Conservation (phyloP, 1,284 basidiomycete genomes). For the Salmacisia buchloeana region DNA sequence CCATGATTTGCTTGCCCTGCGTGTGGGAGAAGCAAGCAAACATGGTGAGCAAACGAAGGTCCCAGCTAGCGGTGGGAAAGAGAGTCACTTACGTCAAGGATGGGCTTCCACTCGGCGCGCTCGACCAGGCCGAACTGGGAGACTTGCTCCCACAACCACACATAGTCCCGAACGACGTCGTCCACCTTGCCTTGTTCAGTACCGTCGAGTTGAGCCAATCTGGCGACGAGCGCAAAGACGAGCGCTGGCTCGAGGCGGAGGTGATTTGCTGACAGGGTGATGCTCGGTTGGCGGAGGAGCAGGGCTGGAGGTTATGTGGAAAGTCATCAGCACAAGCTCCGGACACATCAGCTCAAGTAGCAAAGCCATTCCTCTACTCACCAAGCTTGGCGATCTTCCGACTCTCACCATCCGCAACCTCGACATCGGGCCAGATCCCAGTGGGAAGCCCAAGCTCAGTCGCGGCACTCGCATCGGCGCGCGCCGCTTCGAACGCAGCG, state of each 20-base stretch:
- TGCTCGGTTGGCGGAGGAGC: conserved; percentile 23
- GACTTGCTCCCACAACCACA: conserved; percentile 26
- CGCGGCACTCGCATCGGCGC: neutral
- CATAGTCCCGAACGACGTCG: conserved; percentile 17
- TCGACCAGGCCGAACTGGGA: conserved; percentile 16
- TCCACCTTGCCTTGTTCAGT: neutral
- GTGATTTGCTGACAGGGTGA: conserved; percentile 18
- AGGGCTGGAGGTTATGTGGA: conserved; percentile 14
- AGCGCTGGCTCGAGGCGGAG: conserved; percentile 23
- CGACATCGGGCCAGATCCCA: conserved; percentile 16
- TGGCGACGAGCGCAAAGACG: conserved; percentile 25
- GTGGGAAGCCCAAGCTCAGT: conserved; percentile 8
- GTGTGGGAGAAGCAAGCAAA: neutral
- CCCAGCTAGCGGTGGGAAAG: neutral
- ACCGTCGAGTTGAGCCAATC: conserved; percentile 14
- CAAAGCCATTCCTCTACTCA: conserved; percentile 9
- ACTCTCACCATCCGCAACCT: neutral
- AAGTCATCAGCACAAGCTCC: conserved; percentile 6
- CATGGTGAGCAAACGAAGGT: neutral
- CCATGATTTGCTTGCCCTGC: conserved; percentile 31
- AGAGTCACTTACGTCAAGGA: conserved; percentile 22
- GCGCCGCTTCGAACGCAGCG: neutral
- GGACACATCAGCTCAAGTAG: neutral
- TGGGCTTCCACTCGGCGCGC: conserved; percentile 24
- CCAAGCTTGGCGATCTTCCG: conserved; percentile 16